phyloP scores from a whole-genome alignment of 2,329 filamentous ascomycete species.

The Volutella citrinella region DNA sequence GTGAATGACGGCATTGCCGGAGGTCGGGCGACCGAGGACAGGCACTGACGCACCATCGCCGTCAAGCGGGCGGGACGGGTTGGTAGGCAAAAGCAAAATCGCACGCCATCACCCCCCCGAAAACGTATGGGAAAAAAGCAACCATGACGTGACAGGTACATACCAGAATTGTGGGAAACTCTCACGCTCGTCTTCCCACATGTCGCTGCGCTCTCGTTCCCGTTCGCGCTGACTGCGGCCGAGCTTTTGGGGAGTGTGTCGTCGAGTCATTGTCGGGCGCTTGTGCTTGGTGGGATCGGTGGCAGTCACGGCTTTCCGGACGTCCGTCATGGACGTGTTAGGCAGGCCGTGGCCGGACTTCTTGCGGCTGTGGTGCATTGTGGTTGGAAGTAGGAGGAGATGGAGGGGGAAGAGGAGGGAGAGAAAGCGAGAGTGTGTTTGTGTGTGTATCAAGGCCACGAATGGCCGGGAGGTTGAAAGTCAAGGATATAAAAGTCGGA shows the following conservation, averaged over 20 bases:
- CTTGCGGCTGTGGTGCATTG: slow-evolving; percentile 56
- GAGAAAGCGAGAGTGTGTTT: slow-evolving; percentile 9
- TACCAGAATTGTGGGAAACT: slow-evolving; percentile 66
- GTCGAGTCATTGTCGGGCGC: slow-evolving; percentile 45
- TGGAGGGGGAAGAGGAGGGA: too few species aligned
- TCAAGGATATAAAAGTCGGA: slow-evolving; percentile 18
- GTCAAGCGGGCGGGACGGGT: not conserved
- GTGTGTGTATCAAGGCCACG: too few species aligned
- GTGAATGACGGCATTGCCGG: slow-evolving; percentile 14
- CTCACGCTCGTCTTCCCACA: slow-evolving; percentile 57
- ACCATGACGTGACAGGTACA: too few species aligned
- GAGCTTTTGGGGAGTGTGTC: slow-evolving; percentile 46
- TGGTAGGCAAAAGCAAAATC: slow-evolving; percentile 5
- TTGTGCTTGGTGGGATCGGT: slow-evolving; percentile 47
- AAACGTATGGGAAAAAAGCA: too few species aligned
- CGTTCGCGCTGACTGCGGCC: slow-evolving; percentile 50
- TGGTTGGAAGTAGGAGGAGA: too few species aligned
- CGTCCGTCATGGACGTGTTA: slow-evolving; percentile 54
- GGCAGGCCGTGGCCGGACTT: slow-evolving; percentile 53
- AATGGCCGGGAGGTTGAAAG: slow-evolving; percentile 15
- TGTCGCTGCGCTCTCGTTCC: slow-evolving; percentile 49
- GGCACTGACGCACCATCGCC: slow-evolving; percentile 10
- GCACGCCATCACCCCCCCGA: too few species aligned
- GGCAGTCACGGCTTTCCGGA: slow-evolving; percentile 47
- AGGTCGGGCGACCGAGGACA: slow-evolving; percentile 15